These are phyloP conservation scores for Ammopiptanthus mongolicus DNA, from an alignment of 306 rosid genomes.

Conservation along the genomic window DNA sequence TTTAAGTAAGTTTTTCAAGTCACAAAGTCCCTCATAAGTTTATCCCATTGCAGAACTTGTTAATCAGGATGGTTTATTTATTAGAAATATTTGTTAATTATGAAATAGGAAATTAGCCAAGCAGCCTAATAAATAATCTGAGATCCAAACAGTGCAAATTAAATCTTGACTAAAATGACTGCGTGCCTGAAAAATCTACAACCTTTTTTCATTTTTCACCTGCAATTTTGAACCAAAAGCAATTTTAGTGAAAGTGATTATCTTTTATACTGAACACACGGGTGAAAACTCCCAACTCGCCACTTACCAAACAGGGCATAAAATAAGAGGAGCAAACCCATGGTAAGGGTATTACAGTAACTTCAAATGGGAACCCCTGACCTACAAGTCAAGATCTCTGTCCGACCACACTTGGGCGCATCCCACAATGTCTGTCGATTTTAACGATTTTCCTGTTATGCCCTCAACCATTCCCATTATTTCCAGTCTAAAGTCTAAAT, in stretches of 20 bases:
- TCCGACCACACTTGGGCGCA: constrained; percentile 3
- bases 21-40: neutral
- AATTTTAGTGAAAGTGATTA: neutral
- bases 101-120: neutral
- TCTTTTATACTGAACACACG: neutral
- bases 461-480: constrained; percentile 18
- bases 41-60: neutral
- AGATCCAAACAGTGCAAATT: neutral
- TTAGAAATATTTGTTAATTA: neutral
- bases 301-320: constrained; percentile 14
- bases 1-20: neutral
- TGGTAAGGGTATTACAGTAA: neutral
- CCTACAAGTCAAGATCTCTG: neutral
- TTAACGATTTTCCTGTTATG: constrained; percentile 11
- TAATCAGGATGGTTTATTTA: neutral
- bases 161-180: neutral
- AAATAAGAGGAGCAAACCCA: neutral
- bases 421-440: constrained; percentile 1
- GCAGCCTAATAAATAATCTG: neutral
- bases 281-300: neutral
- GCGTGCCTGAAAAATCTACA: neutral
- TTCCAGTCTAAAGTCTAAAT: neutral
- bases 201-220: neutral
- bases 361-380: neutral
- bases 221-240: neutral